Conservation (phyloP, 176 grass and related monocot genomes). For the Zoysia pacifica region DNA sequence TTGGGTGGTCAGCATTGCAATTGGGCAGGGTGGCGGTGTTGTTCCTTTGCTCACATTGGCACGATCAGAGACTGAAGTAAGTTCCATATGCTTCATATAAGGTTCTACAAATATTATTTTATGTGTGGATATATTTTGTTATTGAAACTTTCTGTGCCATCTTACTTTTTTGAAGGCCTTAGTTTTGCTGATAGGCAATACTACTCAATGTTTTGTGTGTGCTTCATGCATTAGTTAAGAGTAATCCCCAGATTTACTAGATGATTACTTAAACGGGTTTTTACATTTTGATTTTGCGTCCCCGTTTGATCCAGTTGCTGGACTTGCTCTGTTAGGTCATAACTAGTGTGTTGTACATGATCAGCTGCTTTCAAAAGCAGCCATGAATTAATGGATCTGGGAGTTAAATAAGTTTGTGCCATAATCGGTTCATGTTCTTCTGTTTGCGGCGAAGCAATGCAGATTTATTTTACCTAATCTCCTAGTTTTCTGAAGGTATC, state of each 20-base stretch:
- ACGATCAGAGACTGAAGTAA: slow-evolving; percentile 90
- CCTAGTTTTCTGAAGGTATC: slow-evolving; percentile 1
- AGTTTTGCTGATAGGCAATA: background rate
- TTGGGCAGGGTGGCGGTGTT: slow-evolving; percentile 93
- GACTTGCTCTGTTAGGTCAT: background rate
- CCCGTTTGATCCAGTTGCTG: background rate
- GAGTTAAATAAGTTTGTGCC: background rate
- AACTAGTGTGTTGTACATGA: background rate
- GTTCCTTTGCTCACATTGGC: slow-evolving; percentile 91
- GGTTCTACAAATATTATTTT: slow-evolving; percentile 19
- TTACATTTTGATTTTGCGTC: background rate
- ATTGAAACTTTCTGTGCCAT: slow-evolving; percentile 10
- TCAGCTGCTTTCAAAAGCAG: background rate
- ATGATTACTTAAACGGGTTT: background rate
- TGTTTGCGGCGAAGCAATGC: background rate
- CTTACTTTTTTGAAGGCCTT: slow-evolving; percentile 26
- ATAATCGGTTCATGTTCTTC: background rate
- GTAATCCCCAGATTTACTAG: slow-evolving; percentile 1
- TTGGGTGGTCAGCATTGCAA: slow-evolving; percentile 84
- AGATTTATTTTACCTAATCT: background rate
- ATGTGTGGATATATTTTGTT: slow-evolving; percentile 11
- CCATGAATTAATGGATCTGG: background rate
- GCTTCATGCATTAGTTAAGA: slow-evolving; percentile 11
- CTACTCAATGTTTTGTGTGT: background rate
- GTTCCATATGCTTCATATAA: slow-evolving; percentile 38